Evolutionary conservation across 1,284 basidiomycete species (phyloP).

Genomic region (Cryptococcus sp.): DNA sequence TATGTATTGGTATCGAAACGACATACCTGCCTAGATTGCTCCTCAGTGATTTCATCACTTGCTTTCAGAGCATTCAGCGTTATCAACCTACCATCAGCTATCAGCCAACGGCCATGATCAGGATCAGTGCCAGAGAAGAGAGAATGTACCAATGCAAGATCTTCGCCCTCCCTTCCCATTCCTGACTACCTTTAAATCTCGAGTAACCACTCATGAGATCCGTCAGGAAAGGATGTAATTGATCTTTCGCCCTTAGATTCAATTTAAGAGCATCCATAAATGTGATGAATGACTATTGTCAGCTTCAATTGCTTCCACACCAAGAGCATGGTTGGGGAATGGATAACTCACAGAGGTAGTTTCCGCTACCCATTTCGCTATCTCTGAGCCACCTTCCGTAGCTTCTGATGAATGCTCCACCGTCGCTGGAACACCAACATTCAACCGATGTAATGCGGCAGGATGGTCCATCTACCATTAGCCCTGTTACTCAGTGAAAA

Average conservation of each 20-base stretch:
- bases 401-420: conserved; percentile 80
- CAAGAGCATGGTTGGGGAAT: neutral
- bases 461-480: conserved; percentile 79
- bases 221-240: conserved; percentile 89
- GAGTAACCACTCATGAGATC: conserved; percentile 91
- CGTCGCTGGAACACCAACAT: conserved; percentile 92
- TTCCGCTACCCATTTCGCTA: conserved; percentile 96
- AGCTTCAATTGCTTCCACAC: neutral
- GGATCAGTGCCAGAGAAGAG: neutral
- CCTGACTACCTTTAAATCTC: conserved; percentile 84
- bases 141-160: conserved; percentile 77
- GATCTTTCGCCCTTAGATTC: conserved; percentile 89
- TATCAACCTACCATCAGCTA: conserved; percentile 66
- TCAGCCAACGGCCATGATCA: neutral
- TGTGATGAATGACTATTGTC: conserved; percentile 81
- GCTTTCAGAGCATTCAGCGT: conserved; percentile 95
- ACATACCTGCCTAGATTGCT: conserved; percentile 83
- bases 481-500: neutral
- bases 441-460: conserved; percentile 82
- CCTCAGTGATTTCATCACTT: conserved; percentile 91
- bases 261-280: conserved; percentile 98
- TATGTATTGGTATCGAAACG: neutral
- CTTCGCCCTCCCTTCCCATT: conserved; percentile 89
- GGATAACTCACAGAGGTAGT: conserved; percentile 73
- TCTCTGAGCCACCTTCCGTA: conserved; percentile 66